Conservation (phyloP, 2,329 filamentous ascomycete species). For the Verticillium alfalfae region DNA sequence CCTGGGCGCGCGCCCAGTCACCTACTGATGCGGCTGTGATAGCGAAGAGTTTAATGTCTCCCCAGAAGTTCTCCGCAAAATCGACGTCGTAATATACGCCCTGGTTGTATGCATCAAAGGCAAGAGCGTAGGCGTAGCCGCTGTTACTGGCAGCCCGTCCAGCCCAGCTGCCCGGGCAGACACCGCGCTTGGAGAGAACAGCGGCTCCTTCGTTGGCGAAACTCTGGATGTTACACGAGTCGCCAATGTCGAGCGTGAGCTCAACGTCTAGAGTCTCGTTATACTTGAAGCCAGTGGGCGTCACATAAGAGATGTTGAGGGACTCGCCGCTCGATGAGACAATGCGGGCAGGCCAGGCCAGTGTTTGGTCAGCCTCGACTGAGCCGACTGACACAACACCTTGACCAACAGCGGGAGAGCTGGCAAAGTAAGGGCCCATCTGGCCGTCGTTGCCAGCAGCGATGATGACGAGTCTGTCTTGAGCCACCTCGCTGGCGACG, state of each 20-base stretch:
- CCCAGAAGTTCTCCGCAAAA: not conserved
- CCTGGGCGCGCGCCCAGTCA: constrained; percentile 7
- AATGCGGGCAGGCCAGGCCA: constrained; percentile 11
- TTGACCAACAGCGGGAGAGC: not conserved
- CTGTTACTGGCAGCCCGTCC: not conserved
- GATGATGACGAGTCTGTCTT: constrained; percentile 7
- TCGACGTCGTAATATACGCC: constrained; percentile 11
- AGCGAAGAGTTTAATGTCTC: constrained; percentile 5
- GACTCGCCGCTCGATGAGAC: constrained; percentile 6
- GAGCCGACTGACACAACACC: constrained; percentile 5
- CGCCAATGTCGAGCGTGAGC: constrained; percentile 6
- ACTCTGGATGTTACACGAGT: constrained; percentile 10
- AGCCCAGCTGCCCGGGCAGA: not conserved
- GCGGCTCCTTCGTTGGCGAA: constrained; percentile 3
- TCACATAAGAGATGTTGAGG: constrained; percentile 11
- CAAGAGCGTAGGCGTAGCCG: constrained; percentile 9
- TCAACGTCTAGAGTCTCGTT: constrained; percentile 6
- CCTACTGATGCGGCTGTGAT: constrained; percentile 8
- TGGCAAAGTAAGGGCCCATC: constrained; percentile 6
- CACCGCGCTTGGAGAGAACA: constrained; percentile 8
- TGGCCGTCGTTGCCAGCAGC: constrained; percentile 6
- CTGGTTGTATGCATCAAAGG: constrained; percentile 14
- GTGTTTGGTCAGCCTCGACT: constrained; percentile 7
- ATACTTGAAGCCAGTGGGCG: constrained; percentile 8
- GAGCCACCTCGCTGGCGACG: constrained; percentile 4